phyloP scores from a whole-genome alignment of 73 alveolate genomes.

The Paramecium pentaurelia region DNA sequence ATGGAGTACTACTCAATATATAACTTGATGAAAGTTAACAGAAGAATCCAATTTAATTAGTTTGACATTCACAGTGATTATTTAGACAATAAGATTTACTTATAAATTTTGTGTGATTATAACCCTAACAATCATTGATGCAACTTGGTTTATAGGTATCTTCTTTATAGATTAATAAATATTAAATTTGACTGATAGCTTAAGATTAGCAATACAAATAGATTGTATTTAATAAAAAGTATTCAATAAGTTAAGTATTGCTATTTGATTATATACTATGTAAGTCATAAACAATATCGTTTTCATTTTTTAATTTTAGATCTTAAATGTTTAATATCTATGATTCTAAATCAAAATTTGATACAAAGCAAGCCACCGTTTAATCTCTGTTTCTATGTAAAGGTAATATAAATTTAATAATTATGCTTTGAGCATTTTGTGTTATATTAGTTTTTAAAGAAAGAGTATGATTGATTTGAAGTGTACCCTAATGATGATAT shows the following conservation, averaged over 20 bases:
- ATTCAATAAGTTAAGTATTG: background rate
- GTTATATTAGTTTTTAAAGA: background rate
- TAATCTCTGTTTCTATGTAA: background rate
- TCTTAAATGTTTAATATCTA: background rate
- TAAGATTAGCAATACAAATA: background rate
- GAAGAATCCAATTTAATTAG: background rate
- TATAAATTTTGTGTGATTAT: background rate
- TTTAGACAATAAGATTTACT: background rate
- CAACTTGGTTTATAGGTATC: background rate
- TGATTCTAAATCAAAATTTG: background rate
- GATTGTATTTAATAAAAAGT: background rate
- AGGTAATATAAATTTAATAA: background rate
- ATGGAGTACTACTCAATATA: background rate
- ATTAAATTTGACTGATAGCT: background rate
- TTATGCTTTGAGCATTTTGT: background rate
- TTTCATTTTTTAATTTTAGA: background rate
- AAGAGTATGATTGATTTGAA: background rate
- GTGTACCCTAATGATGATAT: background rate
- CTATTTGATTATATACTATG: slow-evolving; percentile 11
- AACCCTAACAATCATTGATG: background rate
- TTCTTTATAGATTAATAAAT: background rate
- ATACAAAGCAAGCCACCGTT: background rate
- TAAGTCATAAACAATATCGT: background rate
- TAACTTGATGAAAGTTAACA: background rate
- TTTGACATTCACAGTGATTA: background rate